These are phyloP conservation scores for Neonectria hederae DNA, from an alignment of 2,329 filamentous ascomycete genomes.

Conservation along the genomic window DNA sequence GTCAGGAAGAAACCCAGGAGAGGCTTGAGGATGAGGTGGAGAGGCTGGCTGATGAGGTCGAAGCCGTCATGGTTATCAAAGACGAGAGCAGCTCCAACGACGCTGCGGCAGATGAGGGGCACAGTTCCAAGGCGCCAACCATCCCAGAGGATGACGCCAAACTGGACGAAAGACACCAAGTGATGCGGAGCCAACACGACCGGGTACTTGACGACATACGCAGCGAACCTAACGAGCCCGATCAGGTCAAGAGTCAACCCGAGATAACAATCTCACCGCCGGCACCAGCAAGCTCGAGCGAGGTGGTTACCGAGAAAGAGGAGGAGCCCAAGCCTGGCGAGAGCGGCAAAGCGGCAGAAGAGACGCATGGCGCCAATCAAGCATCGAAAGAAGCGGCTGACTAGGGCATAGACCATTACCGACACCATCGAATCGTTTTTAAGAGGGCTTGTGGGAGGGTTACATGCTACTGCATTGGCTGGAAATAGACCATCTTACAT, in stretches of 20 bases:
- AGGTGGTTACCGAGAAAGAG: background rate
- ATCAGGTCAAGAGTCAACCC: background rate
- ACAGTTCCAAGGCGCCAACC: background rate
- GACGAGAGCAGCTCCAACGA: slow-evolving; percentile 35
- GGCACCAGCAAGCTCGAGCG: background rate
- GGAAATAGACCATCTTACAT: background rate
- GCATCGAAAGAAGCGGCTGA: background rate
- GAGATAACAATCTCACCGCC: slow-evolving; percentile 12
- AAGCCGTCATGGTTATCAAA: slow-evolving; percentile 44
- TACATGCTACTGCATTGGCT: background rate
- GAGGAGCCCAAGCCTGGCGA: background rate
- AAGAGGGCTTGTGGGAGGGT: background rate
- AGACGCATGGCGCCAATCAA: slow-evolving; percentile 20
- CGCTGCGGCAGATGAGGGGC: background rate
- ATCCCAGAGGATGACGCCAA: background rate
- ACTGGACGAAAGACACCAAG: background rate
- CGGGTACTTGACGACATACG: background rate
- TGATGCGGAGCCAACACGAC: background rate
- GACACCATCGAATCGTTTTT: background rate
- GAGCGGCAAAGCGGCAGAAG: slow-evolving; percentile 3
- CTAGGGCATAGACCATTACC: background rate
- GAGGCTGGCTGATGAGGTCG: slow-evolving; percentile 50
- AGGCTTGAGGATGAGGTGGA: slow-evolving; percentile 57
- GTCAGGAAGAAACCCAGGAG: slow-evolving; percentile 50
- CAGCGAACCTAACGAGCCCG: background rate